Conservation (phyloP, 805 yeast genomes). For the Myxozyma mucilagina region DNA sequence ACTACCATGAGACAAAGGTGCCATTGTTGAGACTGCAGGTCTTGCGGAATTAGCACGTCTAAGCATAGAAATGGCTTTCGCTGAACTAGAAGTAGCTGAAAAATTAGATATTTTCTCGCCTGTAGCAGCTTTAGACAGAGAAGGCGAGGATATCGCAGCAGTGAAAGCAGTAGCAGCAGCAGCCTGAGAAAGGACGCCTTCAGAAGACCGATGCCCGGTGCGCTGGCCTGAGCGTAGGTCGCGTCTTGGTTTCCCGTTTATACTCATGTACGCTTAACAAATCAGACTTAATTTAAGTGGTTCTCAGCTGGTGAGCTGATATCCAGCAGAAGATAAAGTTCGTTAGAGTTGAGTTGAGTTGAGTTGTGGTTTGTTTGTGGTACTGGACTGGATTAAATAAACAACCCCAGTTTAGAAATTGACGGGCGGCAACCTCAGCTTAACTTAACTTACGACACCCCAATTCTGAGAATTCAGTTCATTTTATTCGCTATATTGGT, state of each 20-base stretch:
- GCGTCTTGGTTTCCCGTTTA: not conserved
- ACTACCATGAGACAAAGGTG: slow-evolving; percentile 4
- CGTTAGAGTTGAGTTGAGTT: no score
- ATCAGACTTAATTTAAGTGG: not conserved
- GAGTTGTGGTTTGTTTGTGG: not conserved
- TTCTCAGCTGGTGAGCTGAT: no score
- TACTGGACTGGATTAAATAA: not conserved
- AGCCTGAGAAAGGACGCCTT: slow-evolving; percentile 1
- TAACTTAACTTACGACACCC: not conserved
- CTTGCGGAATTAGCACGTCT: not conserved
- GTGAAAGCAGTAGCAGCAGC: slow-evolving; percentile 6
- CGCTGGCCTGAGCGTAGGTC: not conserved
- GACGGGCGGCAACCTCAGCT: not conserved
- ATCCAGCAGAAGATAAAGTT: no score
- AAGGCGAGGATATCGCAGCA: not conserved
- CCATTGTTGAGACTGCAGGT: not conserved
- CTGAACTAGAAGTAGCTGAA: not conserved
- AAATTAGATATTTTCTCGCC: not conserved
- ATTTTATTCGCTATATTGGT: not conserved
- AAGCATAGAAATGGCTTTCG: not conserved
- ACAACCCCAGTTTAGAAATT: not conserved
- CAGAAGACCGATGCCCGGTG: not conserved
- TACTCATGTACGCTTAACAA: not conserved
- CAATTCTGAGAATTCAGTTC: no score
- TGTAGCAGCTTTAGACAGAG: slow-evolving; percentile 2